Evolutionary conservation across 176 grass and related monocot species (phyloP), one percentile per base, ranked within the genome.

Genomic region (Oropetium thomaeum): DNA sequence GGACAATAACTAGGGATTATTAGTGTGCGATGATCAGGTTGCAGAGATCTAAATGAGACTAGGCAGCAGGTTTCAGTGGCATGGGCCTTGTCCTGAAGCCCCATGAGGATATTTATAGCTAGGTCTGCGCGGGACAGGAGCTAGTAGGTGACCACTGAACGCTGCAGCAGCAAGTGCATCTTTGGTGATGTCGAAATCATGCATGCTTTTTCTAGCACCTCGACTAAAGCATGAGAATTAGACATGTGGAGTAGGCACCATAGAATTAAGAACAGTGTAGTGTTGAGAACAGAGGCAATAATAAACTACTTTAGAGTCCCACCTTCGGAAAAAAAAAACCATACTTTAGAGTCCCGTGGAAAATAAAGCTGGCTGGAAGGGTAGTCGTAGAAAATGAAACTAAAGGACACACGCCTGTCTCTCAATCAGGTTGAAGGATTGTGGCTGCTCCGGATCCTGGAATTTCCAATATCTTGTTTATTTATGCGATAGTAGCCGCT

Each of bases 91-190:
- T 78, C 76, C 40, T 84, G 79, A 52, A 9, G 33, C 45, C 47
- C 16, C 57, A 41, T 16, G 62, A 40, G 28, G 41, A 49, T 89
- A 89, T 87, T 76, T 96, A 92, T 92, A 96, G 85, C 17, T n/a
- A n/a, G n/a, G n/a, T n/a, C n/a, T n/a, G n/a, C n/a, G n/a, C n/a
- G n/a, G n/a, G n/a, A n/a, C n/a, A n/a, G n/a, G n/a, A n/a, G n/a
- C n/a, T n/a, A n/a, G n/a, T n/a, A n/a, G n/a, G n/a, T n/a, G n/a
- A n/a, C n/a, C n/a, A n/a, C n/a, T n/a, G n/a, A n/a, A n/a, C n/a
- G n/a, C n/a, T n/a, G 47, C 1, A 20, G 17, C 47, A 7, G 47
- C 47, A 20, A 51, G 47, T 51, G 47, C 47, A 6, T 17, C 47
- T 51, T 51, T 51, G 17, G 17, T 51, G 17, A 51, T 51, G 47